Conservation (phyloP, 169 alveolate species). For the Plasmodium cynomolgi region DNA sequence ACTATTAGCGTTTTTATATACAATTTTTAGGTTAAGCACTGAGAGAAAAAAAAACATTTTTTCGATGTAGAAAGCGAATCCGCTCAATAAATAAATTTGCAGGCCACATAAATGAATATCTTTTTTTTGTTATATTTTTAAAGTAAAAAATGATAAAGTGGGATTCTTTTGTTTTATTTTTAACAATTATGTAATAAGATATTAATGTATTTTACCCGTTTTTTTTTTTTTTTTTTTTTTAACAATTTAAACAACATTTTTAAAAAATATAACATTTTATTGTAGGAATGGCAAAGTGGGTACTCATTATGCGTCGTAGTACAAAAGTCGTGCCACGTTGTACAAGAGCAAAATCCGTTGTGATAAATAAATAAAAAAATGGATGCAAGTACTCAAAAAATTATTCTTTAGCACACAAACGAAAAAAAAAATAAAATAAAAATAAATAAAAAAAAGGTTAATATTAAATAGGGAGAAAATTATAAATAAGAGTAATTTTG, state of each 20-base stretch:
- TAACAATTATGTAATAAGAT: neutral
- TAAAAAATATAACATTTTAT: neutral
- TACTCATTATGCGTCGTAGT: neutral
- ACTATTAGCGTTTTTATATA: neutral
- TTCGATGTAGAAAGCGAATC: neutral
- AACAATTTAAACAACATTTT: neutral
- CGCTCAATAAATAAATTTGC: neutral
- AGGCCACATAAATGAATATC: neutral
- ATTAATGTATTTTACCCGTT: neutral
- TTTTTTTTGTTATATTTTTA: neutral
- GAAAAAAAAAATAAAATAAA: neutral
- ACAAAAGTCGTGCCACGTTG: neutral
- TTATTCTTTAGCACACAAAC: neutral
- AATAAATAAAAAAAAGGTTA: neutral
- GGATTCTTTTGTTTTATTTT: neutral
- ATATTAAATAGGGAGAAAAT: neutral
- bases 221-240: neutral
- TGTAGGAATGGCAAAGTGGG: neutral
- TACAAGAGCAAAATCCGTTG: neutral
- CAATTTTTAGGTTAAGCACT: neutral
- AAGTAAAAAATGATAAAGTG: neutral
- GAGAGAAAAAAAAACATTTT: neutral
- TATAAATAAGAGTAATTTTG: neutral
- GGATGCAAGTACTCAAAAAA: neutral
- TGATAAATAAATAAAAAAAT: neutral